Conservation (phyloP, 106 monocot species). For the Dioscorea dumetorum region DNA sequence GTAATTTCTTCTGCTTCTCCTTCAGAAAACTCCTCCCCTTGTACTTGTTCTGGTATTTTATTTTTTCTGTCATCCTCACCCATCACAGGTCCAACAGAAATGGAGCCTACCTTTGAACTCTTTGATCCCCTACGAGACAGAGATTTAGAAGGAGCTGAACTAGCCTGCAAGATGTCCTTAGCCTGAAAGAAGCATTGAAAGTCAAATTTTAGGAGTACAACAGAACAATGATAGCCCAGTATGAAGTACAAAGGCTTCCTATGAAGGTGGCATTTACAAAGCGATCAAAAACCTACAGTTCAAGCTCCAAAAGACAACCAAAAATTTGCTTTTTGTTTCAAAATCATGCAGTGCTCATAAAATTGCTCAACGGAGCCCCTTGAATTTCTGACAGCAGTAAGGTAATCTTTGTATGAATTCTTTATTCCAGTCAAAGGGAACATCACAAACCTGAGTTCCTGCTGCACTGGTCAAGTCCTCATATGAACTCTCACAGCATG, state of each 20-base stretch:
- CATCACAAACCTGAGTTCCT: slow-evolving; percentile 35
- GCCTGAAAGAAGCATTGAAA: slow-evolving; percentile 3
- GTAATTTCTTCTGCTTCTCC: background rate
- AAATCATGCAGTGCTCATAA: too few relatives aligned
- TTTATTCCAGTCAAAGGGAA: background rate
- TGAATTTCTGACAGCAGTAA: too few relatives aligned
- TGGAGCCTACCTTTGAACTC: background rate
- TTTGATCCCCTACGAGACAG: background rate
- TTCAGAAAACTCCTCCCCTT: background rate
- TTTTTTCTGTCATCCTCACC: background rate
- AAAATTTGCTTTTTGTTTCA: too few relatives aligned
- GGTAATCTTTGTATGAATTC: background rate
- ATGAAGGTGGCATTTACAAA: too few relatives aligned
- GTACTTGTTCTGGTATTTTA: background rate
- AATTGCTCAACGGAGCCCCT: too few relatives aligned
- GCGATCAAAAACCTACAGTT: too few relatives aligned
- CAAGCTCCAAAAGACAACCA: too few relatives aligned
- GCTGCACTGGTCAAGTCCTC: slow-evolving; percentile 14
- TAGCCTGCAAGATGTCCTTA: background rate
- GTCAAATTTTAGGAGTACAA: background rate
- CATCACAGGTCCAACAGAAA: background rate
- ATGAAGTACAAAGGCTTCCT: too few relatives aligned
- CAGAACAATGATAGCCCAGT: background rate
- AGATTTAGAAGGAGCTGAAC: background rate
- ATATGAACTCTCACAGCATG: slow-evolving; percentile 17